phyloP scores from a whole-genome alignment of 2,329 filamentous ascomycete genomes.

The Aspergillus latus region DNA sequence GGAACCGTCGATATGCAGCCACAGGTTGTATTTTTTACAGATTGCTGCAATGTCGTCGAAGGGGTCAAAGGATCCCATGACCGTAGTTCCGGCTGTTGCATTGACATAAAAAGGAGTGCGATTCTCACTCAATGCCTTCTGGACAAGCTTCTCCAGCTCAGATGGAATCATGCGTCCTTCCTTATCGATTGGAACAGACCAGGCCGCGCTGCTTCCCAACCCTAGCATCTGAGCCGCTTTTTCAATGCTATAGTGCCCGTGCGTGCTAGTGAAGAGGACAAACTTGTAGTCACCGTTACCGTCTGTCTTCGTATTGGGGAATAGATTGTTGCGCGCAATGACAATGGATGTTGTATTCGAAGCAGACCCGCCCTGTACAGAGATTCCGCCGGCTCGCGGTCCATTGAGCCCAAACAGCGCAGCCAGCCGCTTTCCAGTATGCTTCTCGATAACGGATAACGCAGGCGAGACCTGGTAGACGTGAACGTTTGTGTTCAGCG shows the following conservation, averaged over 20 bases:
- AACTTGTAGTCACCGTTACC: constrained; percentile 69
- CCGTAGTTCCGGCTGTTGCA: constrained; percentile 91
- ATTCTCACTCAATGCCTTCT: constrained; percentile 62
- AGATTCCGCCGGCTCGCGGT: constrained; percentile 68
- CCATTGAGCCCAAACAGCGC: constrained; percentile 73
- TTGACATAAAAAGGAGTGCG: constrained; percentile 92
- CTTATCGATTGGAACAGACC: constrained; percentile 70
- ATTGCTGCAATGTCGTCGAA: constrained; percentile 68
- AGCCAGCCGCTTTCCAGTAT: constrained; percentile 71
- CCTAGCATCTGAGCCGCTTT: constrained; percentile 92
- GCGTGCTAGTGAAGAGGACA: constrained; percentile 80
- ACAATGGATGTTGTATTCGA: constrained; percentile 85
- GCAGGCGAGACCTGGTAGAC: constrained; percentile 93
- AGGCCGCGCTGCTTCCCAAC: constrained; percentile 72
- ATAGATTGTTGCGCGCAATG: constrained; percentile 82
- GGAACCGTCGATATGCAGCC: constrained; percentile 89
- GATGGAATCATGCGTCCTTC: constrained; percentile 69
- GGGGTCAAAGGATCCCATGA: constrained; percentile 84
- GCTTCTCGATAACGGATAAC: constrained; percentile 83
- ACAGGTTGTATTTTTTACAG: constrained; percentile 70
- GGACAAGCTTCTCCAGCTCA: constrained; percentile 64
- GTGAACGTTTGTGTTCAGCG: constrained; percentile 91
- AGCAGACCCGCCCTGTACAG: constrained; percentile 75
- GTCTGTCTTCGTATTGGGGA: constrained; percentile 69
- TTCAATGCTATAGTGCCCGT: constrained; percentile 92